Conservation (phyloP, 768 basidiomycete species). For the Kwoniella mangroviensis region DNA sequence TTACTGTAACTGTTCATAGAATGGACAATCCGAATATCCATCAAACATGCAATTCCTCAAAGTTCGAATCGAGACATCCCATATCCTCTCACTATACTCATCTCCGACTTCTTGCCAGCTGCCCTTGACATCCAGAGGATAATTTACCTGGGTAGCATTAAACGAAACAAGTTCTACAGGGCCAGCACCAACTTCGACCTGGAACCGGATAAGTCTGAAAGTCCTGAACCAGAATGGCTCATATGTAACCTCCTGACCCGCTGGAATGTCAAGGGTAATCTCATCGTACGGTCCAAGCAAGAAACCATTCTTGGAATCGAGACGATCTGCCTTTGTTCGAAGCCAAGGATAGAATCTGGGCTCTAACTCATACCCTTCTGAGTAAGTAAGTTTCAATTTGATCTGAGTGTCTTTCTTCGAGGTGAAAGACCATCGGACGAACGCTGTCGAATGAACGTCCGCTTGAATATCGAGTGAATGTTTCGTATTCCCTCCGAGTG, state of each 20-base stretch:
- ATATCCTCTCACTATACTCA: conserved; percentile 28
- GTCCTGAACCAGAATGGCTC: conserved; percentile 32
- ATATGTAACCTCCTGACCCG: conserved; percentile 14
- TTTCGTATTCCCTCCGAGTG: not conserved
- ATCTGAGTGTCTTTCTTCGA: conserved; percentile 7
- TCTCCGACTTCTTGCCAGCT: conserved; percentile 28
- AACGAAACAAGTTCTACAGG: conserved; percentile 19
- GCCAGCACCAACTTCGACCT: conserved; percentile 7
- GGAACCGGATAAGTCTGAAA: conserved; percentile 20
- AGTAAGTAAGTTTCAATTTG: conserved; percentile 31
- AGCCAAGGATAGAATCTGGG: conserved; percentile 20
- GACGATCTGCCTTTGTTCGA: conserved; percentile 23
- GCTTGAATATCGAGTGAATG: conserved; percentile 32
- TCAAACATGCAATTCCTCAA: conserved; percentile 45
- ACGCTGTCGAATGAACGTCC: conserved; percentile 38
- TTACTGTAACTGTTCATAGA: conserved; percentile 44
- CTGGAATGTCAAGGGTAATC: conserved; percentile 17
- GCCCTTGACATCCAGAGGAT: conserved; percentile 34
- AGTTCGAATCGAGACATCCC: conserved; percentile 37
- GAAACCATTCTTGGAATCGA: conserved; percentile 17
- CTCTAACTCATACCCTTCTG: conserved; percentile 39
- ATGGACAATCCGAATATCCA: conserved; percentile 45
- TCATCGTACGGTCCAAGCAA: conserved; percentile 23
- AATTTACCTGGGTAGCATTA: conserved; percentile 34
- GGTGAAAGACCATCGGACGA: conserved; percentile 21